Conservation (phyloP, 305 asterid genomes). For the Plantago rigida region DNA sequence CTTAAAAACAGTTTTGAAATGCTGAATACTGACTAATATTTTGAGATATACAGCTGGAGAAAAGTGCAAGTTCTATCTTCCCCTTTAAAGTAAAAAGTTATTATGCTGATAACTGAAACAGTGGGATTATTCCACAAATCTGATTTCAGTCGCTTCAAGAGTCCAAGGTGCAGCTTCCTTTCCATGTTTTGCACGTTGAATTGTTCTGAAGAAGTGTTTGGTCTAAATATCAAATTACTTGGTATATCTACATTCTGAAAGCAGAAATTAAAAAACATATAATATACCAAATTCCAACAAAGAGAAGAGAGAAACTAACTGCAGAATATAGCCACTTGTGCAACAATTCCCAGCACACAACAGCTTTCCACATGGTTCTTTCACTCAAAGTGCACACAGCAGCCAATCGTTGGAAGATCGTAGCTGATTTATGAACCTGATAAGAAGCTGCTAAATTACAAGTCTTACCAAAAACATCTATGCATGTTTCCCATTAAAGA, state of each 20-base stretch:
- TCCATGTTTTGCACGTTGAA: too few species aligned
- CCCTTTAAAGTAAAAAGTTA: too few species aligned
- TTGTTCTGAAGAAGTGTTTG: too few species aligned
- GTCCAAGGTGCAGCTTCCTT: too few species aligned
- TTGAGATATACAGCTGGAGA: too few species aligned
- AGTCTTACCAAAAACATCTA: conserved; percentile 6
- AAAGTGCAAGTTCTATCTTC: too few species aligned
- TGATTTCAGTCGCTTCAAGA: too few species aligned
- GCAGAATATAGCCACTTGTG: conserved; percentile 68
- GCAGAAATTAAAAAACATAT: not conserved
- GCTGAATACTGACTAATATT: too few species aligned
- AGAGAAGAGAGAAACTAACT: conserved; percentile 42
- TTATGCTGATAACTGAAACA: too few species aligned
- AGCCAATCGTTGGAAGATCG: conserved; percentile 67
- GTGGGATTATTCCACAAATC: too few species aligned
- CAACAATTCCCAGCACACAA: conserved; percentile 59
- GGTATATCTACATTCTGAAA: not conserved
- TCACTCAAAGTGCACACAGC: conserved; percentile 73
- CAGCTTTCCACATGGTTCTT: conserved; percentile 46
- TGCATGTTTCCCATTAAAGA: conserved; percentile 1
- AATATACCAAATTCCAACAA: conserved; percentile 8
- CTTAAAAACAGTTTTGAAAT: too few species aligned
- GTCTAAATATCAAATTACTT: not conserved
- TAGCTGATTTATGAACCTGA: conserved; percentile 80
- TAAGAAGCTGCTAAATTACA: conserved; percentile 12